Base-by-base conservation (phyloP, 2,329 filamentous ascomycete genomes). In the Xylaria sp. region DNA sequence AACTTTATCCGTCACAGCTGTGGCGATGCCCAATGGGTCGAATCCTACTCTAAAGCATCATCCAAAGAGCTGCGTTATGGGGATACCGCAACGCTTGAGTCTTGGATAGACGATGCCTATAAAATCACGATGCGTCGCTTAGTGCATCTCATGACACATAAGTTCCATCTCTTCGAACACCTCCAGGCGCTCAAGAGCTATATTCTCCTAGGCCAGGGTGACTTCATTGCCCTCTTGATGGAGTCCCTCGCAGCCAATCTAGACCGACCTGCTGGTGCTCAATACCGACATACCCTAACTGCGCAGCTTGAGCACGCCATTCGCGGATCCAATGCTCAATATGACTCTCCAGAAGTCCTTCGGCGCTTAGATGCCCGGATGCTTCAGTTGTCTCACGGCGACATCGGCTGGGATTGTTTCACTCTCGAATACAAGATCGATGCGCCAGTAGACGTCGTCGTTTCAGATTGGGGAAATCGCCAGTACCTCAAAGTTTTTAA, bases 401-500 rank as follows among this genome's bases (percentile, higher is more conserved):
- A 99, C 75, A 98, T 97, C 61, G 96, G 96, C 58, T 99, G 96
- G 96, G 96, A 99, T 77, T 97, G 97, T 77, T 99, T 99, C 81
- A 99, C 96, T 0, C 88, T 99, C 9, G 97, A 99, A 79, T 99
- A 99, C 82, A 97, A 98, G 79, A 96, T 99, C 73, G 94, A 97
- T 78, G 92, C 95, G 1, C 96, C 96, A 0, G 93, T 97, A 28
- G 96, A 99, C 78, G 96, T 99, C 32, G 94, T 99, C 56, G 94
- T 99, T 45, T 98, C 95, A 0, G 93, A 97, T 48, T 97, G 94
- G 89, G 94, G 94, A 53, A 95, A 93, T 72, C 92, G 95, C 25
- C 95, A 99, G 78, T 99, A 99, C 78, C 90, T 99, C 74, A 98
- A 98, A 78, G 93, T 99, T 10, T 99, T 99, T 87, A 99, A 99